Conservation (phyloP, 129 eudicot genomes). For the Centrapalus pauciflorus region DNA sequence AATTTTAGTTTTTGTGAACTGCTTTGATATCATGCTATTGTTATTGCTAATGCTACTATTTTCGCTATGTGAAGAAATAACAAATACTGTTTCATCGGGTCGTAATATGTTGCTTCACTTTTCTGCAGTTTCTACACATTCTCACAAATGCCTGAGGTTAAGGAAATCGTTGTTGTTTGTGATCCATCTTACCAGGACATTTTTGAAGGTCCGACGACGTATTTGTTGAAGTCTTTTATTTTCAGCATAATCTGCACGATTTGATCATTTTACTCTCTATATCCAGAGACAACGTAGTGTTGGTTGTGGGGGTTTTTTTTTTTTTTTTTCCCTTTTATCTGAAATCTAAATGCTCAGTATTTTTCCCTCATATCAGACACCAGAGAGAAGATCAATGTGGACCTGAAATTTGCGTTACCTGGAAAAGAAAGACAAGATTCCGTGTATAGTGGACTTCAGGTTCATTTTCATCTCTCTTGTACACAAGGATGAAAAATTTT, state of each 20-base stretch:
- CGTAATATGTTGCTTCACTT: not conserved
- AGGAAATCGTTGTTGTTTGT: slow-evolving; percentile 96
- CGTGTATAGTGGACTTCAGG: slow-evolving; percentile 97
- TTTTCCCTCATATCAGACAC: slow-evolving; percentile 45
- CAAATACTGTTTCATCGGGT: not conserved
- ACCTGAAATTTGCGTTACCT: slow-evolving; percentile 84
- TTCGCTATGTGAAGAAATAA: not conserved
- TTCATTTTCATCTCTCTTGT: slow-evolving; percentile 21
- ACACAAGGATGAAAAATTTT: too few species aligned
- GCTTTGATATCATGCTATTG: not conserved
- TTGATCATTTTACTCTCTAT: not conserved
- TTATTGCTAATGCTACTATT: not conserved
- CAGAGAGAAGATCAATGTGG: slow-evolving; percentile 49
- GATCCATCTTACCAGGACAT: slow-evolving; percentile 94
- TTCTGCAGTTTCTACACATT: slow-evolving; percentile 85
- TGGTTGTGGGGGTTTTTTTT: not conserved
- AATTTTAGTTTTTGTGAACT: not conserved
- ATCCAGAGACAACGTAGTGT: not conserved
- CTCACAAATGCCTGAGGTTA: slow-evolving; percentile 82
- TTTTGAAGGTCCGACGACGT: slow-evolving; percentile 65
- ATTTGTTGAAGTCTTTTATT: not conserved
- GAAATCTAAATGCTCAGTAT: not conserved
- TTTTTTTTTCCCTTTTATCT: not conserved
- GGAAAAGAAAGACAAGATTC: slow-evolving; percentile 99
- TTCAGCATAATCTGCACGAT: not conserved